These are phyloP conservation scores for Wickerhamomyces ciferrii DNA, from an alignment of 805 yeast genomes.

Conservation along the genomic window DNA sequence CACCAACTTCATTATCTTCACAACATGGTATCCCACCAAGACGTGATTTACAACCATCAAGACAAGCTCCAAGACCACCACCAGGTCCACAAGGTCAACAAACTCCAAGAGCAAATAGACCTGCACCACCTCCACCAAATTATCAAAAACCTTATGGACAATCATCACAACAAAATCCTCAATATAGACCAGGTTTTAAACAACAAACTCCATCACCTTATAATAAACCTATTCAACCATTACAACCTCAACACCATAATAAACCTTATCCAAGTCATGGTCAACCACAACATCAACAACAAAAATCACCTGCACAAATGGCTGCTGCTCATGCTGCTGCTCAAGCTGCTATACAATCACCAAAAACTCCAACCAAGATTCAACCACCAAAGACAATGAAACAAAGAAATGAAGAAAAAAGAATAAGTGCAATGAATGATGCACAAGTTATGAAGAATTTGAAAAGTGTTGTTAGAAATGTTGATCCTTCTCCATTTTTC, in stretches of 20 bases:
- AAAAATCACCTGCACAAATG: conserved; percentile 14
- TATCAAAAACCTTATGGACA: conserved; percentile 1
- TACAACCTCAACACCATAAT: conserved; percentile 24
- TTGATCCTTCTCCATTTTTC: conserved; percentile 83
- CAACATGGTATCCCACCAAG: conserved; percentile 5
- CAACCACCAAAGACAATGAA: conserved; percentile 22
- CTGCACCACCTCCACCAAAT: conserved; percentile 16
- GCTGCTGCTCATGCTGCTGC: conserved; percentile 29
- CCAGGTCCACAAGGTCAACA: conserved; percentile 16
- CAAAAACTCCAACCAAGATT: conserved; percentile 5
- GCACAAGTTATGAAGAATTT: conserved; percentile 80
- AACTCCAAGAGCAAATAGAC: conserved; percentile 8
- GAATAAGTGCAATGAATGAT: conserved; percentile 70
- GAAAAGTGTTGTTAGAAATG: conserved; percentile 72
- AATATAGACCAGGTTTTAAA: background rate
- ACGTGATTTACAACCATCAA: conserved; percentile 18
- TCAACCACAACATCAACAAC: conserved; percentile 8
- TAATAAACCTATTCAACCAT: conserved; percentile 11
- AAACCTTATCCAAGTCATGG: conserved; percentile 12
- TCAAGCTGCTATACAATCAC: conserved; percentile 16
- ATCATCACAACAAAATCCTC: conserved; percentile 1
- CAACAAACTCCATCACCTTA: conserved; percentile 1
- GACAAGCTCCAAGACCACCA: conserved; percentile 24
- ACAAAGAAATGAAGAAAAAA: conserved; percentile 38
- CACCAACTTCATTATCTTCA: conserved; percentile 4